Evolutionary conservation across 129 eudicot genomes (phyloP).

Genomic region (Flaveria bidentis): DNA sequence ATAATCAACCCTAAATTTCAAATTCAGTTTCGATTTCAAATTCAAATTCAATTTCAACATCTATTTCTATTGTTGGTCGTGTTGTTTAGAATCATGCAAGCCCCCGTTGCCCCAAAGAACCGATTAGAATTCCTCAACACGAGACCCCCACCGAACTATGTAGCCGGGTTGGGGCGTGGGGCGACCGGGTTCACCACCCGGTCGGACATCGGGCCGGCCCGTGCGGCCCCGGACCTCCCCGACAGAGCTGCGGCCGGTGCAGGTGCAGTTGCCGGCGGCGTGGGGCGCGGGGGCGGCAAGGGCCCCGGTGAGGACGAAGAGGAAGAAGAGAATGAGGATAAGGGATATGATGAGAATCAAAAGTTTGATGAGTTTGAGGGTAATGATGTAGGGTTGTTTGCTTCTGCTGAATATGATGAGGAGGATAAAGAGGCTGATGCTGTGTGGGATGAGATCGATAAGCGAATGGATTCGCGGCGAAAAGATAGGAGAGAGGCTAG

Average conservation of each 20-base stretch:
- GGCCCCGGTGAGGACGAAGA: constrained; percentile 55
- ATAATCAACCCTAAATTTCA: background rate
- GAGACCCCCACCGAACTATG: constrained; percentile 84
- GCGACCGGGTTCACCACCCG: constrained; percentile 97
- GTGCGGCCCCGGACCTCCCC: constrained; percentile 90
- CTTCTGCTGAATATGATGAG: constrained; percentile 91
- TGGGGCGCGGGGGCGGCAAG: constrained; percentile 68
- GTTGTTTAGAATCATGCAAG: constrained; percentile 69
- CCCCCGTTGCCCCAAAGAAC: constrained; percentile 62
- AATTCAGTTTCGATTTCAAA: too few relatives aligned
- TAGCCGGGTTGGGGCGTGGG: constrained; percentile 95
- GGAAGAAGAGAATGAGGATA: constrained; percentile 79
- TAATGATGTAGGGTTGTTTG: constrained; percentile 89
- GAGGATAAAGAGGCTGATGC: constrained; percentile 94
- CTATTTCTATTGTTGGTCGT: too few relatives aligned
- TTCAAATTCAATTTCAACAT: background rate
- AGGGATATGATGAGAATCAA: constrained; percentile 91
- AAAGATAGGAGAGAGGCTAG: constrained; percentile 91
- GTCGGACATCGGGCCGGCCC: constrained; percentile 97
- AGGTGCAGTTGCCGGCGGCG: constrained; percentile 56
- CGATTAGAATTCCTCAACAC: constrained; percentile 71
- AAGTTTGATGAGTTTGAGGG: constrained; percentile 98
- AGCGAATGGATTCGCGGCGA: constrained; percentile 85
- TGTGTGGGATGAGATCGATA: constrained; percentile 85
- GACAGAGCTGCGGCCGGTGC: constrained; percentile 61